Percentiles rank a stretch among this genome's conserved stretches.
These are phyloP conservation scores for Paxillus rubicundulus DNA, from an alignment of 768 basidiomycete genomes.

Conservation along the genomic window DNA sequence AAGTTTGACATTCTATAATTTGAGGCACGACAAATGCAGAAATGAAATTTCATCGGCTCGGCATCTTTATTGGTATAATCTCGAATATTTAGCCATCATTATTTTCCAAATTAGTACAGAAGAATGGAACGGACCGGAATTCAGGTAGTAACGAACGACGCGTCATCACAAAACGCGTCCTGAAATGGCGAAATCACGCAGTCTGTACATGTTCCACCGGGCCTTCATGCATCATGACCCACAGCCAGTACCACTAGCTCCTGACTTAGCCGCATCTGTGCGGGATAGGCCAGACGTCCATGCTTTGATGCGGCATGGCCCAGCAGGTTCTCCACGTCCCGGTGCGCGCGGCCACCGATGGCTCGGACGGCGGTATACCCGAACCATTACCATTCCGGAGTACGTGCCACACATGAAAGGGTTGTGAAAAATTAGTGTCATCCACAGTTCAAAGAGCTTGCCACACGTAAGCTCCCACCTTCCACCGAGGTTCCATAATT, in stretches of 20 bases:
- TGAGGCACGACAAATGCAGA: not conserved
- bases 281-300: slow-evolving; percentile 7
- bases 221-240: not conserved
- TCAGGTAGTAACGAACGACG: slow-evolving; percentile 12
- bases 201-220: slow-evolving; percentile 1
- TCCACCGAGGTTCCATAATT: too few species aligned
- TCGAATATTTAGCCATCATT: slow-evolving; percentile 9
- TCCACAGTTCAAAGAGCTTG: not conserved
- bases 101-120: slow-evolving; percentile 4
- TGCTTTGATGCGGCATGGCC: not conserved
- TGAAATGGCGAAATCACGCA: slow-evolving; percentile 14
- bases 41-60: slow-evolving; percentile 18
- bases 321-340: slow-evolving; percentile 15
- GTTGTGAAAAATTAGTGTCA: too few species aligned
- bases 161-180: slow-evolving; percentile 25
- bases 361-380: slow-evolving; percentile 11
- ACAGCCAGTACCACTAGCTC: not conserved
- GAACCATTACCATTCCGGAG: slow-evolving; percentile 24
- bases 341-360: slow-evolving; percentile 15
- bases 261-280: slow-evolving; percentile 18
- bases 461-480: not conserved
- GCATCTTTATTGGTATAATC: slow-evolving; percentile 14
- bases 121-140: slow-evolving; percentile 10
- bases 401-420: not conserved
- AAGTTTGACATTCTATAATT: slow-evolving; percentile 8